Base-by-base conservation (phyloP, 2,329 filamentous ascomycete genomes). In the Lasiodiplodia hormozganensis region DNA sequence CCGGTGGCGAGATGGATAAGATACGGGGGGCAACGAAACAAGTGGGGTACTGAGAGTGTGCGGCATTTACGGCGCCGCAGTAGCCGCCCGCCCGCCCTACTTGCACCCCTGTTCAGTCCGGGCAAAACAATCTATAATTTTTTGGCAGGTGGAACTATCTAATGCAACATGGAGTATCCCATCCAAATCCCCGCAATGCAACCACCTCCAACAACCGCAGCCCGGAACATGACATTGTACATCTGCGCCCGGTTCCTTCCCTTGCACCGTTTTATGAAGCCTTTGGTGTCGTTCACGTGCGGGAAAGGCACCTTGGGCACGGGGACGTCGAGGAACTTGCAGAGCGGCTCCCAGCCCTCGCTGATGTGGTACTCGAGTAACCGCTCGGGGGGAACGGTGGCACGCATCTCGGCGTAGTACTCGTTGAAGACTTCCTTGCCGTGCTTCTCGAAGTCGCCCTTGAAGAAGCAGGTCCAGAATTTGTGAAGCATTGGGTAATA, bases 401-500 rank as follows among this genome's bases (percentile, higher is more conserved):
- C 74, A n/a, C 78, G 82, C 31, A 88, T 82, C 72, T 86, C 80
- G 11, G 81, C 84, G 73, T 88, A 86, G 76, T 88, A 85, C 69
- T 86, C 82, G 51, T 80, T 77, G 81, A 87, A 92, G 56, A 88
- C 82, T 65, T 88, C 83, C 81, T 90, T 91, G 75, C 88, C 89
- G 69, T 86, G 82, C 76, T 85, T 85, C 74, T 86, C 85, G 76
- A 91, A 91, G 75, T 91, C 88, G 65, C 87, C 87, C 70, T 87
- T 84, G 83, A 90, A 91, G 79, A 90, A 91, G 66, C 84, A 85
- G 72, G 88, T 85, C 80, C 90, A 91, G 82, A 90, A 90, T 78
- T 89, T 90, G 76, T 85, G 84, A 68, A 91, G 83, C 89, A 91
- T 91, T 38, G 88, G 88, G 76, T 90, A 86, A 82, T 91, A 90